Conservation (phyloP, 1,284 basidiomycete species). For the Ganoderma resinaceum region DNA sequence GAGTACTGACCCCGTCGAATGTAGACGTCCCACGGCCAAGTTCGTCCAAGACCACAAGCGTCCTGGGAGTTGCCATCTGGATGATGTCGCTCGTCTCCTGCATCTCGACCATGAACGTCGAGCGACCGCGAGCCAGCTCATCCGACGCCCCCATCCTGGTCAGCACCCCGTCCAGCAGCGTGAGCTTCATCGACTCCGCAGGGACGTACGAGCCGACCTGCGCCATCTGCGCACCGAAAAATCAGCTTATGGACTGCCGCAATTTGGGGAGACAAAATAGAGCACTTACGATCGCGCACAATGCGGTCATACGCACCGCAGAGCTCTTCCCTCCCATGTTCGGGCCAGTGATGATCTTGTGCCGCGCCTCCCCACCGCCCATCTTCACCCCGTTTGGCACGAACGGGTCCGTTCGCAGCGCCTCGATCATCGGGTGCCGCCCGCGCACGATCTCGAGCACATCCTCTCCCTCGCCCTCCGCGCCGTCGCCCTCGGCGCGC, state of each 20-base stretch:
- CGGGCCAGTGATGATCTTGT: slow-evolving; percentile 83
- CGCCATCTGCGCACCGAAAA: slow-evolving; percentile 42
- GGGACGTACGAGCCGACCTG: slow-evolving; percentile 78
- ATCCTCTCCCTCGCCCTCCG: slow-evolving; percentile 50
- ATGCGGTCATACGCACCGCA: slow-evolving; percentile 75
- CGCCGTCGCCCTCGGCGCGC: slow-evolving; percentile 26
- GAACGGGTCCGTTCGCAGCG: slow-evolving; percentile 77
- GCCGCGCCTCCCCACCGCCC: slow-evolving; percentile 59
- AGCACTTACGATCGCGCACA: slow-evolving; percentile 67
- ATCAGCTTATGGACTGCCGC: neutral
- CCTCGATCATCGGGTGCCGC: slow-evolving; percentile 86
- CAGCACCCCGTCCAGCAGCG: slow-evolving; percentile 84
- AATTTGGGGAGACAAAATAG: neutral
- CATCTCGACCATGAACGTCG: slow-evolving; percentile 97
- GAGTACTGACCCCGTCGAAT: slow-evolving; percentile 74
- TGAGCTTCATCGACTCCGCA: slow-evolving; percentile 73
- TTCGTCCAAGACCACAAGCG: slow-evolving; percentile 89
- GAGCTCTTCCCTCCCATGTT: slow-evolving; percentile 89
- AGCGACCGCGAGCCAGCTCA: slow-evolving; percentile 83
- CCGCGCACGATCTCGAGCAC: slow-evolving; percentile 74
- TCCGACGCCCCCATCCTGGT: slow-evolving; percentile 95
- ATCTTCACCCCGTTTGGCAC: slow-evolving; percentile 76
- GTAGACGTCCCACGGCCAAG: slow-evolving; percentile 87
- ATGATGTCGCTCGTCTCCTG: slow-evolving; percentile 93
- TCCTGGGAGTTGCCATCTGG: slow-evolving; percentile 70